phyloP scores from a whole-genome alignment of 768 basidiomycete genomes.

The Rhizopogon salebrosus region DNA sequence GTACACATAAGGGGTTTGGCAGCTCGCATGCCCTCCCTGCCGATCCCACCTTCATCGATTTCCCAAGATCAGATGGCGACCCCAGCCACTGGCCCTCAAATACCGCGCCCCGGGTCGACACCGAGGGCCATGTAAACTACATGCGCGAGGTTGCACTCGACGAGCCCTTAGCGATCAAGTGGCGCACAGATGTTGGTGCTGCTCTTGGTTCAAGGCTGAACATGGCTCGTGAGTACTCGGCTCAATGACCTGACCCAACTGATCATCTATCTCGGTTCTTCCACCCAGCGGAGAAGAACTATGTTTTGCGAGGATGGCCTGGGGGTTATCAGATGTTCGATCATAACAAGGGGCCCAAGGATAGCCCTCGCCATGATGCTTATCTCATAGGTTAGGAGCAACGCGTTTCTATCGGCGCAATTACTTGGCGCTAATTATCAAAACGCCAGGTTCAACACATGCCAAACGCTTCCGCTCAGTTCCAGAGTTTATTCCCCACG shows the following conservation, averaged over 20 bases:
- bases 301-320: conserved; percentile 65
- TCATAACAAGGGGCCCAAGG: conserved; percentile 62
- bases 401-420: neutral
- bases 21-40: conserved; percentile 34
- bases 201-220: conserved; percentile 40
- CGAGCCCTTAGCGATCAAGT: conserved; percentile 48
- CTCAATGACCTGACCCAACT: neutral
- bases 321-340: conserved; percentile 65
- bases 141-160: conserved; percentile 53
- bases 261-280: conserved; percentile 1
- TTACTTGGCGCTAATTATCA: neutral
- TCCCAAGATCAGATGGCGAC: conserved; percentile 59
- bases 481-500: conserved; percentile 85
- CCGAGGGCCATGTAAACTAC: conserved; percentile 66
- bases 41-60: conserved; percentile 53
- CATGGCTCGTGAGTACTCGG: conserved; percentile 41
- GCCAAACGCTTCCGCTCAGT: conserved; percentile 65
- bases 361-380: conserved; percentile 60
- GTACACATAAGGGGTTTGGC: conserved; percentile 3
- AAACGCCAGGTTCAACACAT: conserved; percentile 32
- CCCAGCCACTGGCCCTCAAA: conserved; percentile 49
- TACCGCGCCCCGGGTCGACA: conserved; percentile 46
- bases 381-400: conserved; percentile 65
- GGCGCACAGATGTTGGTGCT: conserved; percentile 44
- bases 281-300: conserved; percentile 41